phyloP scores from a whole-genome alignment of 257 asterid genomes.

The Solanum chiquidenum region DNA sequence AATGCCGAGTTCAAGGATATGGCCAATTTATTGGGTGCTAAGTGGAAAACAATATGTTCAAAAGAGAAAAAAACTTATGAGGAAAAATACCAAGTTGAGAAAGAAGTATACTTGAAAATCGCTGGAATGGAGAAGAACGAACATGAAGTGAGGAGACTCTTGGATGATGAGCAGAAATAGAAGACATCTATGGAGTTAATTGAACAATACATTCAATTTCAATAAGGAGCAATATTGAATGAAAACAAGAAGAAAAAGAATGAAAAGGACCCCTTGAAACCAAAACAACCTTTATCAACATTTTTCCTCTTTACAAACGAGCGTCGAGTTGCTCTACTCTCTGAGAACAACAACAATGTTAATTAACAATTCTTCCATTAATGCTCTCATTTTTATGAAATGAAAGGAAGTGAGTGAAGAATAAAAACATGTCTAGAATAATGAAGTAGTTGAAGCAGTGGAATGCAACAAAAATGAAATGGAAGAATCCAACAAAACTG shows the following conservation, averaged over 20 bases:
- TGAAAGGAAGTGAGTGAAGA: constrained; percentile 85
- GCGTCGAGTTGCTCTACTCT: constrained; percentile 46
- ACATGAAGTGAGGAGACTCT: constrained; percentile 63
- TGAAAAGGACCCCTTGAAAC: constrained; percentile 79
- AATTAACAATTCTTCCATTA: constrained; percentile 38
- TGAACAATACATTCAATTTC: constrained; percentile 71
- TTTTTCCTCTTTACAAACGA: constrained; percentile 60
- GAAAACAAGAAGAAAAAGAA: constrained; percentile 57
- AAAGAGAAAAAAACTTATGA: constrained; percentile 85
- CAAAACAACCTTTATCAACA: constrained; percentile 78
- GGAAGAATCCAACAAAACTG: constrained; percentile 55
- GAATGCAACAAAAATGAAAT: constrained; percentile 65
- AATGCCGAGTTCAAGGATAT: too few species aligned
- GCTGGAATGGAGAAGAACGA: constrained; percentile 73
- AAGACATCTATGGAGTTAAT: constrained; percentile 81
- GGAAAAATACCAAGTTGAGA: constrained; percentile 66
- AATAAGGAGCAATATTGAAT: constrained; percentile 50
- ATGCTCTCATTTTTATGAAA: constrained; percentile 61
- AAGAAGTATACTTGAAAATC: constrained; percentile 59
- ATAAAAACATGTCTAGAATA: constrained; percentile 59
- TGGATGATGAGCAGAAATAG: constrained; percentile 83
- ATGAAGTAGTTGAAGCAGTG: constrained; percentile 58
- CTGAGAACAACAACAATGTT: constrained; percentile 52
- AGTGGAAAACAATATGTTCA: constrained; percentile 65
- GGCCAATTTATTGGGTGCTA: constrained; percentile 42